Percentiles rank a stretch among this genome's conserved stretches.
Evolutionary conservation across 805 yeast genomes (phyloP).

Genomic region (Tetrapisispora namnaoensis): DNA sequence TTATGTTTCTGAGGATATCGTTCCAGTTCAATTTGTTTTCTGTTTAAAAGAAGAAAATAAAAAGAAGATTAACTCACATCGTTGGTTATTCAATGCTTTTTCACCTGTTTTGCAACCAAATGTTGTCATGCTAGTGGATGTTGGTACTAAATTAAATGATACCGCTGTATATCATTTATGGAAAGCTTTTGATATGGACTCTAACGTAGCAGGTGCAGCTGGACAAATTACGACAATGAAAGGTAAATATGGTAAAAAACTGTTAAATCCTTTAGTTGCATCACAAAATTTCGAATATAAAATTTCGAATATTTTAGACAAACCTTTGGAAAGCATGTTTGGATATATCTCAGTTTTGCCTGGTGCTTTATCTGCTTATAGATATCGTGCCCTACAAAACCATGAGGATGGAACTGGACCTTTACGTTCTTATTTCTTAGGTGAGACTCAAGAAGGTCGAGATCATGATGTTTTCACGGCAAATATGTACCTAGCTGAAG

Average conservation of each 20-base stretch:
- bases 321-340: slow-evolving; percentile 84
- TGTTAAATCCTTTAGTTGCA: slow-evolving; percentile 86
- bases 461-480: slow-evolving; percentile 82
- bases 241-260: slow-evolving; percentile 74
- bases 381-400: slow-evolving; percentile 77
- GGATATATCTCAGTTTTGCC: slow-evolving; percentile 92
- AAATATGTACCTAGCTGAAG: slow-evolving; percentile 95
- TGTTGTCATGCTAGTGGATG: slow-evolving; percentile 81
- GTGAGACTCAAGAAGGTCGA: slow-evolving; percentile 55
- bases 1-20: slow-evolving; percentile 82
- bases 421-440: slow-evolving; percentile 76
- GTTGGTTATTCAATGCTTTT: slow-evolving; percentile 94
- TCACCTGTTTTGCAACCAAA: slow-evolving; percentile 90
- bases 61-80: slow-evolving; percentile 91
- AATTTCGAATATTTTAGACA: slow-evolving; percentile 92
- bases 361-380: slow-evolving; percentile 91
- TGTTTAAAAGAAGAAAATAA: slow-evolving; percentile 88
- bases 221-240: slow-evolving; percentile 96
- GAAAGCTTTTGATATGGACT: slow-evolving; percentile 95
- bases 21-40: slow-evolving; percentile 89
- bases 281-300: slow-evolving; percentile 95
- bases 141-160: slow-evolving; percentile 92
- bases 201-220: slow-evolving; percentile 97
- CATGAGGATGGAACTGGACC: slow-evolving; percentile 92
- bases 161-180: slow-evolving; percentile 86